These are phyloP conservation scores for Hygrocybe punicea DNA, from an alignment of 768 basidiomycete species.

Conservation along the genomic window DNA sequence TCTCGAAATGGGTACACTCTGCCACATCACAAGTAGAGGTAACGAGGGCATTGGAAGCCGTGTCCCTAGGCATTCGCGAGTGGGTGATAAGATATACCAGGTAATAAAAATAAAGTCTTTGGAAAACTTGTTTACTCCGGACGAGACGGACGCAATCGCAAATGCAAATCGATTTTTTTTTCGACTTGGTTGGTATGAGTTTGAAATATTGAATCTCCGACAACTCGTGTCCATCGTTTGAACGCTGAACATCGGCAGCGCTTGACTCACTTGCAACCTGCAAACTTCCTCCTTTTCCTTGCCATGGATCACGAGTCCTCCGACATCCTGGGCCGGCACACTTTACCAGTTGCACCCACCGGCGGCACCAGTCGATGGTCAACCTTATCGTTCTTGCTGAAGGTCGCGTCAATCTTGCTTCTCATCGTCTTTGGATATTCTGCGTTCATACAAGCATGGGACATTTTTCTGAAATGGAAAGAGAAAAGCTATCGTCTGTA, in stretches of 20 bases:
- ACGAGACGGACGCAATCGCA: too few species aligned
- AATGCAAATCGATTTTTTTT: too few species aligned
- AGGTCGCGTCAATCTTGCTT: slow-evolving; percentile 35
- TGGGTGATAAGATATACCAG: slow-evolving; percentile 38
- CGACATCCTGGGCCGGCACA: slow-evolving; percentile 67
- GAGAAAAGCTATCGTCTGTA: slow-evolving; percentile 67
- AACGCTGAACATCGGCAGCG: background rate
- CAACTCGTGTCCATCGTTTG: slow-evolving; percentile 9
- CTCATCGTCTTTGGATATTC: slow-evolving; percentile 39
- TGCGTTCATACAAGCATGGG: slow-evolving; percentile 40
- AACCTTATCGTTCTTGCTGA: slow-evolving; percentile 40
- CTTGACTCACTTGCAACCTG: background rate
- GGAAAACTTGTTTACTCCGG: too few species aligned
- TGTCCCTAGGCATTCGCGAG: slow-evolving; percentile 76
- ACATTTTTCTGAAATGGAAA: slow-evolving; percentile 51
- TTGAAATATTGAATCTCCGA: too few species aligned
- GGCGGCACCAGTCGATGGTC: slow-evolving; percentile 32
- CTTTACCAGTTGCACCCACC: slow-evolving; percentile 36
- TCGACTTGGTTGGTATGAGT: too few species aligned
- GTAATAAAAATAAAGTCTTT: background rate
- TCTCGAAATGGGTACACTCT: slow-evolving; percentile 40
- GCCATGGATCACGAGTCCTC: slow-evolving; percentile 64
- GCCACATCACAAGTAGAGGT: slow-evolving; percentile 73
- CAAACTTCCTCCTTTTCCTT: slow-evolving; percentile 15
- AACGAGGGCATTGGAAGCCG: slow-evolving; percentile 70